Conservation (phyloP, 2,329 filamentous ascomycete genomes). For the Talaromyces sp. region DNA sequence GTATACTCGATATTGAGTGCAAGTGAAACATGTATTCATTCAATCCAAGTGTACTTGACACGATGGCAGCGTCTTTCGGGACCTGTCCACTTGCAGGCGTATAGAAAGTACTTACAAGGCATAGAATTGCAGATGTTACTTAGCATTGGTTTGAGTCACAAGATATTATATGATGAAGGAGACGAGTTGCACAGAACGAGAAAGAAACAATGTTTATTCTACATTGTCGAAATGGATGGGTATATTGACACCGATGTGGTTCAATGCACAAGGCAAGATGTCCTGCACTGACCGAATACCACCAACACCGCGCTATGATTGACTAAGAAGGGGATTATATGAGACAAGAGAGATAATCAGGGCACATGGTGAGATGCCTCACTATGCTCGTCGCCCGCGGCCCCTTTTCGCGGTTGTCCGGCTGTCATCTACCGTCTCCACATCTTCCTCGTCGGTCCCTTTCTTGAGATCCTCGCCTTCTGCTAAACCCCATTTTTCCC, state of each 20-base stretch:
- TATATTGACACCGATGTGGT: slow-evolving; percentile 19
- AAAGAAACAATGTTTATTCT: slow-evolving; percentile 9
- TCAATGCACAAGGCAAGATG: slow-evolving; percentile 9
- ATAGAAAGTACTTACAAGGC: too few species aligned
- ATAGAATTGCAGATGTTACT: too few species aligned
- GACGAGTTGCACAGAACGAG: background rate
- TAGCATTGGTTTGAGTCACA: too few species aligned
- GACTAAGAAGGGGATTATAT: slow-evolving; percentile 11
- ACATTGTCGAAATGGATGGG: slow-evolving; percentile 14
- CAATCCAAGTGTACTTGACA: too few species aligned
- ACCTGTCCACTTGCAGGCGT: too few species aligned
- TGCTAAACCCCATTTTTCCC: slow-evolving; percentile 61
- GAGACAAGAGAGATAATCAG: background rate
- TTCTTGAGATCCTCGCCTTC: slow-evolving; percentile 61
- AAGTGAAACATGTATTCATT: too few species aligned
- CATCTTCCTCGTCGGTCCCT: slow-evolving; percentile 64
- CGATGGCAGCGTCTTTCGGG: too few species aligned
- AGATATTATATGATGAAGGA: too few species aligned
- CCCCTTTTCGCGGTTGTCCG: slow-evolving; percentile 44
- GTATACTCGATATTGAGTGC: too few species aligned
- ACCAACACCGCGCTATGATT: slow-evolving; percentile 37
- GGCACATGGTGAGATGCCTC: background rate
- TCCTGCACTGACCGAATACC: slow-evolving; percentile 23
- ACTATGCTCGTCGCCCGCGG: slow-evolving; percentile 36
- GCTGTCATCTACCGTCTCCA: slow-evolving; percentile 51